Evolutionary conservation across 1,284 basidiomycete genomes (phyloP).

Genomic region (Irpex rosettiformis): DNA sequence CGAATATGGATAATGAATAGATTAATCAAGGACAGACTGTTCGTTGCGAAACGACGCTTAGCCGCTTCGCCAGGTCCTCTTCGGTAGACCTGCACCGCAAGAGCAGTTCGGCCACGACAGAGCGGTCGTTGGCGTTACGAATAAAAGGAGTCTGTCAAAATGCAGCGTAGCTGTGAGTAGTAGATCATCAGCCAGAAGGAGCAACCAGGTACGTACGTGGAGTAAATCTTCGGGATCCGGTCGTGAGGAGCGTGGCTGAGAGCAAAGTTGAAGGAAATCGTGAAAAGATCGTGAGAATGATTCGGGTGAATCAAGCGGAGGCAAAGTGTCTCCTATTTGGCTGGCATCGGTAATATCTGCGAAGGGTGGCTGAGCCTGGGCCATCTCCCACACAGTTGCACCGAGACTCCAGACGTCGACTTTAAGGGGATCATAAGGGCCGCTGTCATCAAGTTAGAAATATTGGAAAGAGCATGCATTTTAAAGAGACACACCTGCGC

Average conservation of each 20-base stretch:
- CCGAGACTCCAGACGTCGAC: conserved; percentile 80
- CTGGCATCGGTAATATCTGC: conserved; percentile 45
- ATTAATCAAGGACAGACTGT: conserved; percentile 25
- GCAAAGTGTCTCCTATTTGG: conserved; percentile 59
- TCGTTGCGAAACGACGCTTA: conserved; percentile 31
- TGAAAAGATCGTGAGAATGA: conserved; percentile 67
- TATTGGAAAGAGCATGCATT: not conserved
- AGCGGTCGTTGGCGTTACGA: conserved; percentile 62
- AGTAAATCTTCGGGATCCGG: conserved; percentile 57
- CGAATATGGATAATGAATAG: conserved; percentile 10
- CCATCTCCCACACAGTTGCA: conserved; percentile 80
- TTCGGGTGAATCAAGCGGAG: conserved; percentile 53
- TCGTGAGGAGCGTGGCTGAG: conserved; percentile 51
- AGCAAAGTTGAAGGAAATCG: conserved; percentile 68
- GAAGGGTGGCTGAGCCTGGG: conserved; percentile 71
- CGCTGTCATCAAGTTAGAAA: conserved; percentile 33
- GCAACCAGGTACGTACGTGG: conserved; percentile 42
- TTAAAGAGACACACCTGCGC: conserved; percentile 43
- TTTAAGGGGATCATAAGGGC: conserved; percentile 68
- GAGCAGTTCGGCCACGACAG: conserved; percentile 61
- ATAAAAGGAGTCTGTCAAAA: conserved; percentile 53
- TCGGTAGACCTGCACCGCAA: conserved; percentile 67
- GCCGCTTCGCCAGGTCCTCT: conserved; percentile 41
- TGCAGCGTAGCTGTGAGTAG: not conserved
- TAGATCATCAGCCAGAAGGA: not conserved